Evolutionary conservation across 1,139 yeast species (phyloP), one percentile per base, ranked within the genome.

Genomic region (Trichomonascaceae sp.): DNA sequence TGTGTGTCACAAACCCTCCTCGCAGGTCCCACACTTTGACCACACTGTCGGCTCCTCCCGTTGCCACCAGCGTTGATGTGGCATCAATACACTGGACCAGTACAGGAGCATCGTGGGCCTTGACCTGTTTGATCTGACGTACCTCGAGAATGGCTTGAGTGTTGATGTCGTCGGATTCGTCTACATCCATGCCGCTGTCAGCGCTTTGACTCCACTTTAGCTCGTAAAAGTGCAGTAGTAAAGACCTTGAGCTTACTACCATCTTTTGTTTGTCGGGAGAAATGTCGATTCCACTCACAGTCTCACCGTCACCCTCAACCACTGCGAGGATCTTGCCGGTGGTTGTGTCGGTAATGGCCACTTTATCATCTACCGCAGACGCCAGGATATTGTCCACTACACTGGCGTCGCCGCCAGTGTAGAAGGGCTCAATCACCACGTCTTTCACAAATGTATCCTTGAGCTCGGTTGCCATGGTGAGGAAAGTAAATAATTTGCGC

Each of bases 21-120:
- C 74, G 87, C 30, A 89, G 69, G 56, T 89, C 98, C 80, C 94
- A 85, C 2, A 92, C 93, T 33, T 84, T 76, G 15, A 87, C 80
- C 27, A 75, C 71, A 33, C 98, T 97, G 54, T 92, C 98, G 1
- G 96, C 80, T 31, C 94, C 89, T 32, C 99, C 99, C 49, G 92
- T 76, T 26, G 95, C 93, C 50, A 87, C 73, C 33, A 89, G 64
- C 3, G 93, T 73, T 13, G 94, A 79, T 0, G 96, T 84, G 4
- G 71, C 56, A 54, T 89, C 98, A 22, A 72, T 71, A 11, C 77
- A 66, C 37, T 85, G 69, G 14, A 84, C 77, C 54, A 81, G 81
- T 1, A 82, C 80, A 1, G 97, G 95, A 1, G 95, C 54, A 67
- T 80, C 54, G 60, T 62, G 54, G 65, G 67, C 52, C 57, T 60